Evolutionary conservation across 495 filamentous ascomycete species (phyloP), one percentile per base, ranked within the genome.

Genomic region (Haplographium delicatum): DNA sequence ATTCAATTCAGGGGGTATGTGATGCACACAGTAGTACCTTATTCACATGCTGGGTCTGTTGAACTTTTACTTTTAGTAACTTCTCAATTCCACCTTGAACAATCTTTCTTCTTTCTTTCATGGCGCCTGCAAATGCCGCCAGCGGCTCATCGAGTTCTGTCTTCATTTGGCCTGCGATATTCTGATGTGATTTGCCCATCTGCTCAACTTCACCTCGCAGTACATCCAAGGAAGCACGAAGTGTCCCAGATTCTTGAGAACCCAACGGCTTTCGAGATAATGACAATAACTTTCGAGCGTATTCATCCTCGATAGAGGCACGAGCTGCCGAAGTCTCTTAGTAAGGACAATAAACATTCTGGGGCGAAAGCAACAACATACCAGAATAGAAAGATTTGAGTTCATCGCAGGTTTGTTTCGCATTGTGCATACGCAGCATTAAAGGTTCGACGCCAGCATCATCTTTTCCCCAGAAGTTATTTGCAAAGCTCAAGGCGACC

Each of bases 391-490:
- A 99, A 9, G 79, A 70, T 62, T 89, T 90, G 44, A 99, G 68
- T 67, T 99, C 94, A 62, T 99, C 94, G 65, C 86, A 93, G 9
- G 94, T 96, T 53, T 85, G 77, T 74, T 99, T 99, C 26, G 94
- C 86, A 73, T 83, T 85, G 65, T 91, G 88, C 88, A 99, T 95
- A 62, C 94, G 91, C 64, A 94, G 89, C 34, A 99, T 79, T 68
- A 99, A 80, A 47, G 94, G 94, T 37, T 76, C 75, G 57, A 97
- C 87, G 57, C 94, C 94, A 33, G 94, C 94, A 73, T 99, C 94
- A 66, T 99, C 90, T 74, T 91, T 96, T 53, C 94, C 94, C 94
- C 94, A 99, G 70, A 99, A 99, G 65, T 99, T 97, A 71, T 97
- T 97, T 61, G 94, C 90, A 69, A 97, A 78, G 53, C 73, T 78